phyloP scores from a whole-genome alignment of 352 stramenopile genomes.

The Globisporangium radiosum region DNA sequence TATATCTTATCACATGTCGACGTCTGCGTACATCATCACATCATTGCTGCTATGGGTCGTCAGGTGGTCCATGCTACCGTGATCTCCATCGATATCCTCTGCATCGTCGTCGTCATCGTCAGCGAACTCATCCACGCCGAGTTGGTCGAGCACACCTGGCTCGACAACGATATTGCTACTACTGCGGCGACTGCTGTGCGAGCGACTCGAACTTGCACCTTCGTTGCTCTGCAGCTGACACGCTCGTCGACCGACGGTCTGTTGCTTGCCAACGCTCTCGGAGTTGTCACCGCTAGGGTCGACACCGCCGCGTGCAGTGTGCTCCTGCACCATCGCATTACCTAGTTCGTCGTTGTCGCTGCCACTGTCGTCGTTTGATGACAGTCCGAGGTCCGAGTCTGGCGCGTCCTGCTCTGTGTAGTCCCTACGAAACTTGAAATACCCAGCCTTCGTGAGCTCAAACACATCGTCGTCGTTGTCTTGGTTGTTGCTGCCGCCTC shows the following conservation, averaged over 20 bases:
- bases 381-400: conserved; percentile 22
- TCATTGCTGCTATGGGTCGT: neutral
- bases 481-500: neutral
- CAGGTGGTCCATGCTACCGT: neutral
- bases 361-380: conserved; percentile 26
- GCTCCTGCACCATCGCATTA: conserved; percentile 5
- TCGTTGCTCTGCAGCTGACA: neutral
- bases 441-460: conserved; percentile 36
- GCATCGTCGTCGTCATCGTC: conserved; percentile 17
- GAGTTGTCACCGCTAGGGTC: neutral
- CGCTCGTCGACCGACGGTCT: neutral
- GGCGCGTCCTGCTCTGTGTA: conserved; percentile 30
- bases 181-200: neutral
- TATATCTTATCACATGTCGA: too few species aligned
- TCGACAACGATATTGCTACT: conserved; percentile 15
- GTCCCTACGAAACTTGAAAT: conserved; percentile 45
- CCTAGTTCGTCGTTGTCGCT: conserved; percentile 6
- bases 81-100: neutral
- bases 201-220: neutral
- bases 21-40: too few species aligned
- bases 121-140: conserved; percentile 15
- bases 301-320: neutral
- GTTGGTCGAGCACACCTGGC: conserved; percentile 21
- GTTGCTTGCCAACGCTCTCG: neutral
- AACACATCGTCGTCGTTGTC: conserved; percentile 17